These are phyloP conservation scores for Malus fusca DNA, from an alignment of 306 rosid genomes.

Conservation along the genomic window DNA sequence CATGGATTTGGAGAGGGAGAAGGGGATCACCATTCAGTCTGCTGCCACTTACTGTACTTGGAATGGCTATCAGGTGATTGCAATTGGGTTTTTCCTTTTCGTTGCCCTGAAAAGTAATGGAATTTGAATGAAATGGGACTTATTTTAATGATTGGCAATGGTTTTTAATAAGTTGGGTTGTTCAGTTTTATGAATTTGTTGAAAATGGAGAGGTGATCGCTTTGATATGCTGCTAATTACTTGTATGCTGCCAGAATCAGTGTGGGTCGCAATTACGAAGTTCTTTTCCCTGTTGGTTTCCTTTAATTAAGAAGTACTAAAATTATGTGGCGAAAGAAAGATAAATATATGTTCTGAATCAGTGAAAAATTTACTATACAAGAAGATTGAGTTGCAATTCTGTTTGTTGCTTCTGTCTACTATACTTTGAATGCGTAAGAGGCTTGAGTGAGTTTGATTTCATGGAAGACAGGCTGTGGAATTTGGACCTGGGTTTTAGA, in stretches of 20 bases:
- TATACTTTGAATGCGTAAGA: neutral
- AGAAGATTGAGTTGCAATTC: neutral
- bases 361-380: neutral
- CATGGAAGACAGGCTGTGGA: neutral
- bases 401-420: neutral
- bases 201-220: neutral
- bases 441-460: neutral
- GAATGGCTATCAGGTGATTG: slow-evolving; percentile 69
- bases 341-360: neutral
- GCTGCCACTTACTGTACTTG: slow-evolving; percentile 92
- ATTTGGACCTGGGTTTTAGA: neutral
- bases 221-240: neutral
- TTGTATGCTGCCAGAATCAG: no score
- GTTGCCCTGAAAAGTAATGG: neutral
- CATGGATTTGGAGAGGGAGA: slow-evolving; percentile 95
- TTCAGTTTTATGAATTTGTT: neutral
- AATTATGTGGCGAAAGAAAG: neutral
- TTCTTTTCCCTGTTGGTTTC: neutral
- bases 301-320: neutral
- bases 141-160: neutral
- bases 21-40: slow-evolving; percentile 90
- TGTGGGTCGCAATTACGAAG: neutral
- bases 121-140: neutral
- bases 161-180: neutral
- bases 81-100: neutral